These are phyloP conservation scores for Citrus cavaleriei DNA, from an alignment of 345 rosid genomes.

Conservation along the genomic window DNA sequence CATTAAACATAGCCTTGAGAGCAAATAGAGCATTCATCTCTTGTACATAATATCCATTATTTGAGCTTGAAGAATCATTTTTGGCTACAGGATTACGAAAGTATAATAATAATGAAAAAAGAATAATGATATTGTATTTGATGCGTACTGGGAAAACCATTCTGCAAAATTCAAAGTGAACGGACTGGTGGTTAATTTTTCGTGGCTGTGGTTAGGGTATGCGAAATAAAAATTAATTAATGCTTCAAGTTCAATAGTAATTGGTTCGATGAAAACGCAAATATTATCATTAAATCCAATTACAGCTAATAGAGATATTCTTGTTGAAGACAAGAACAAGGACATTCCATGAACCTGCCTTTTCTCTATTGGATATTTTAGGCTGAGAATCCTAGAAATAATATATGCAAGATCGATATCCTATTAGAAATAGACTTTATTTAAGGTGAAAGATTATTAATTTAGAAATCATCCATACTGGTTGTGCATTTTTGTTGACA, in stretches of 20 bases:
- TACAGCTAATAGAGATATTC: constrained; percentile 18
- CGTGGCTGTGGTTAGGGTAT: background rate
- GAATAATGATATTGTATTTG: background rate
- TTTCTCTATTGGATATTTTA: background rate
- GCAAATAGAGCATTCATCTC: constrained; percentile 36
- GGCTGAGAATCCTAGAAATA: constrained; percentile 25
- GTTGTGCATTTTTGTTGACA: too few relatives aligned
- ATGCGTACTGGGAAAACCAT: constrained; percentile 16
- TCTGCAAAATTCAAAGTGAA: background rate
- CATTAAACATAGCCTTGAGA: constrained; percentile 32
- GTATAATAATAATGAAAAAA: background rate
- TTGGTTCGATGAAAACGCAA: constrained; percentile 9
- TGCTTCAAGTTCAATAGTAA: background rate
- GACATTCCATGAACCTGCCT: background rate
- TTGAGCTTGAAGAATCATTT: background rate
- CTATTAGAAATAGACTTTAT: too few relatives aligned
- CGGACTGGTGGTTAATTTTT: background rate
- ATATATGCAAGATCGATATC: too few relatives aligned
- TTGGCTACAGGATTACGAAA: background rate
- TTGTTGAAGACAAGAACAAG: constrained; percentile 31
- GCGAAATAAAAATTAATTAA: background rate
- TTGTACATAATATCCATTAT: background rate
- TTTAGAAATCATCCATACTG: too few relatives aligned
- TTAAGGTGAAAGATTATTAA: too few relatives aligned
- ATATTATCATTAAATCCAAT: constrained; percentile 16